Base-by-base conservation (phyloP, 345 rosid species). In the Laguncularia racemosa region DNA sequence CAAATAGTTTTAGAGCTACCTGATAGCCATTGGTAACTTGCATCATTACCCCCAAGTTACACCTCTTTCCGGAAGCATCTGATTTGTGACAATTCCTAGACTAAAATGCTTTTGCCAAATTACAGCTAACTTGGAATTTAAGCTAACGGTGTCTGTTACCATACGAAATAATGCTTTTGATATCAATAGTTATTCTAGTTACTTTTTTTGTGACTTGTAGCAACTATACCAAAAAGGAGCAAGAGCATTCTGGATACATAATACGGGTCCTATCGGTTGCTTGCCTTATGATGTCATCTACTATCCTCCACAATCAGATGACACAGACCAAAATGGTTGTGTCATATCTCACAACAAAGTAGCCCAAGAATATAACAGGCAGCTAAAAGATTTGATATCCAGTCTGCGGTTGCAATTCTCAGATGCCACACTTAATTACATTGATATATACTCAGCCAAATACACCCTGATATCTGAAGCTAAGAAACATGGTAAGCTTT, bases 221-320 rank as follows among this genome's bases (percentile, higher is more conserved):
- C 6, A 38, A 5, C 38, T 83, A 26, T 77, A 83, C 47, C 44
- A 62, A 43, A 63, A 67, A 69, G 83, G 85, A 59, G 88, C 81
- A 57, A 73, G 83, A 71, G 55, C 78, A 51, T 80, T 80, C 61
- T 60, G 66, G 71, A 67, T 60, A 49, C 71, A 67, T n/a, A 67
- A 60, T 20, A 67, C 61, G 14, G 71, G 61, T 12, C 61, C 65
- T 21, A 58, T 67, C 10, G 65, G 71, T 1, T 67, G 65, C 48
- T 17, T 61, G 40, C 71, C 71, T 6, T 60, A 56, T 51, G 20
- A 20, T 51, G 26, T 51, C 12, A 18, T 51, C 13, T 2, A 19
- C 13, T 19, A 18, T 51, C 54, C 26, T 18, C 26, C 54, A 9
- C 12, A 19, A 26, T 26, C 6, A 8, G 54, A 18, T 19, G 15